These are phyloP conservation scores for Podospora didyma DNA, from an alignment of 495 filamentous ascomycete species.

Conservation along the genomic window DNA sequence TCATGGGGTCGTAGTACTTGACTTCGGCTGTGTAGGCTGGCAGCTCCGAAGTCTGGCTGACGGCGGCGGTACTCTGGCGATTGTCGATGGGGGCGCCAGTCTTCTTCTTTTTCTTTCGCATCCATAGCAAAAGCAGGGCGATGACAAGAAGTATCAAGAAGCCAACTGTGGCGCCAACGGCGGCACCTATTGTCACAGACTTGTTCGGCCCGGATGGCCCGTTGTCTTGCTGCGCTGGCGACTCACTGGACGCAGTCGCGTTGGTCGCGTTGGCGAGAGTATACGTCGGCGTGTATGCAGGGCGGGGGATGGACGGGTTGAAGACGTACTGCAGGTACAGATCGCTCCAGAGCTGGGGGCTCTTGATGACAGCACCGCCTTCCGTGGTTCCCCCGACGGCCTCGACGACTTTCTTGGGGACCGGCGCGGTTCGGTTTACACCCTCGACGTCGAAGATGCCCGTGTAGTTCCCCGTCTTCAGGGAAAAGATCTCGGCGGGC, in stretches of 20 bases:
- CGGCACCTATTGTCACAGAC: not conserved
- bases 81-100: not conserved
- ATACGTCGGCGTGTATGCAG: slow-evolving; percentile 9
- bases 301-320: slow-evolving; percentile 7
- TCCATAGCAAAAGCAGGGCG: not conserved
- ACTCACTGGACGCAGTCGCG: not conserved
- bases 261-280: slow-evolving; percentile 6
- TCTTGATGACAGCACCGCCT: slow-evolving; percentile 8
- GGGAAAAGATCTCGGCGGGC: slow-evolving; percentile 14
- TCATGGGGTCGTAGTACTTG: not conserved
- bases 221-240: not conserved
- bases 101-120: not conserved
- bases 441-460: slow-evolving; percentile 9
- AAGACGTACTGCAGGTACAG: slow-evolving; percentile 14
- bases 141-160: not conserved
- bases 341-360: slow-evolving; percentile 11
- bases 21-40: not conserved
- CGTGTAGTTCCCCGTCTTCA: slow-evolving; percentile 7
- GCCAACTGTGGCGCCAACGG: slow-evolving; percentile 5
- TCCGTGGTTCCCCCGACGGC: slow-evolving; percentile 13
- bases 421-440: slow-evolving; percentile 7
- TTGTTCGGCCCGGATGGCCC: not conserved
- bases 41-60: slow-evolving; percentile 2
- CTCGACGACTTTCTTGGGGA: slow-evolving; percentile 4
- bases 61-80: not conserved